phyloP scores from a whole-genome alignment of 805 yeast genomes.

The Yamadazyma nakazawae region DNA sequence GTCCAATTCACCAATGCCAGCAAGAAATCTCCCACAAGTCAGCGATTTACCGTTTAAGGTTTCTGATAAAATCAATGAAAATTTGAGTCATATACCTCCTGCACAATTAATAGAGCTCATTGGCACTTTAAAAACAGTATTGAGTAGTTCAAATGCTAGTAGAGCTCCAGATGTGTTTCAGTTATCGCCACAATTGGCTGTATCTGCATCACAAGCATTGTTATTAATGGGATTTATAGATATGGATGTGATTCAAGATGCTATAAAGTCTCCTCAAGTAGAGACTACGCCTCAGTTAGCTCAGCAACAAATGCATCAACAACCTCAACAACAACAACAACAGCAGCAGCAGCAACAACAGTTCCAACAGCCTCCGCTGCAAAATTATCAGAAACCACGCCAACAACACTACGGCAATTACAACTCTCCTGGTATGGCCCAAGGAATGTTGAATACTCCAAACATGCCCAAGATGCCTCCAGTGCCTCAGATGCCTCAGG shows the following conservation, averaged over 20 bases:
- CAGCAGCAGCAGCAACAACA: neutral
- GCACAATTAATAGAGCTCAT: constrained; percentile 66
- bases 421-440: neutral
- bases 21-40: constrained; percentile 44
- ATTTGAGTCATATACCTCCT: constrained; percentile 65
- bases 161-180: constrained; percentile 53
- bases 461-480: neutral
- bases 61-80: constrained; percentile 58
- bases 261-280: constrained; percentile 30
- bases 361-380: neutral
- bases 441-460: neutral
- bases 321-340: neutral
- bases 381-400: neutral
- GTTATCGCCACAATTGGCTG: constrained; percentile 55
- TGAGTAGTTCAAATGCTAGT: constrained; percentile 47
- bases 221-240: constrained; percentile 76
- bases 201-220: constrained; percentile 70
- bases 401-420: neutral
- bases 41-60: constrained; percentile 43
- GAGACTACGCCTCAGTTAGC: constrained; percentile 19
- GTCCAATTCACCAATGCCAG: constrained; percentile 29
- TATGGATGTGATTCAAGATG: constrained; percentile 60
- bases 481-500: neutral
- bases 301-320: constrained; percentile 1
- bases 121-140: constrained; percentile 58